Conservation (phyloP, 345 rosid species). For the Lepidium aucheri region DNA sequence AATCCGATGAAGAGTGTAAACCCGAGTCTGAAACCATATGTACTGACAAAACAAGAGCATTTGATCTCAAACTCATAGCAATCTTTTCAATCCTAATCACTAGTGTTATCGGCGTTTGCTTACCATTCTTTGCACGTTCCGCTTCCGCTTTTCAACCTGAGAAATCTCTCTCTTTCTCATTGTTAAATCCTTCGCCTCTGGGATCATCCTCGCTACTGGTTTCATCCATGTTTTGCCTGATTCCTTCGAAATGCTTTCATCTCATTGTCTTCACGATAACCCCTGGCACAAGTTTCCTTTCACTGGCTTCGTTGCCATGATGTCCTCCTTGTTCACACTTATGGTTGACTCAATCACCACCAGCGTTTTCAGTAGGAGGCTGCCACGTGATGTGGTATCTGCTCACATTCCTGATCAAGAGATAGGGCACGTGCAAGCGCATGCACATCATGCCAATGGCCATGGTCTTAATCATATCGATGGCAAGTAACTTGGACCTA, state of each 20-base stretch:
- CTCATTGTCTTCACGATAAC: constrained; percentile 32
- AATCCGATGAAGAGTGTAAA: constrained; percentile 2
- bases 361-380: constrained; percentile 8
- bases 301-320: constrained; percentile 41
- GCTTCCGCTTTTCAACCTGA: too few species aligned
- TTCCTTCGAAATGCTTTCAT: constrained; percentile 35
- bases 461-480: constrained; percentile 13
- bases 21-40: constrained; percentile 18
- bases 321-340: constrained; percentile 32
- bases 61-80: constrained; percentile 31
- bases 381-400: background rate
- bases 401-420: constrained; percentile 18
- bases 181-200: constrained; percentile 45
- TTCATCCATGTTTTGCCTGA: constrained; percentile 52
- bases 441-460: too few species aligned
- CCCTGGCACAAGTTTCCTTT: constrained; percentile 47
- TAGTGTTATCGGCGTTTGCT: constrained; percentile 40
- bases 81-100: constrained; percentile 45
- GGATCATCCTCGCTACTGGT: constrained; percentile 46
- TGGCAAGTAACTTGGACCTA: constrained; percentile 1
- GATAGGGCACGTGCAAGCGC: background rate
- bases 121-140: too few species aligned
- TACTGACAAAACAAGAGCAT: constrained; percentile 18
- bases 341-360: constrained; percentile 44
- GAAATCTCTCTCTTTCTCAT: constrained; percentile 38